A percentile compares a stretch with the other conserved stretches of the same genome.
These are phyloP conservation scores for Jaltomata sinuosa DNA, from an alignment of 257 asterid species.

Conservation along the genomic window DNA sequence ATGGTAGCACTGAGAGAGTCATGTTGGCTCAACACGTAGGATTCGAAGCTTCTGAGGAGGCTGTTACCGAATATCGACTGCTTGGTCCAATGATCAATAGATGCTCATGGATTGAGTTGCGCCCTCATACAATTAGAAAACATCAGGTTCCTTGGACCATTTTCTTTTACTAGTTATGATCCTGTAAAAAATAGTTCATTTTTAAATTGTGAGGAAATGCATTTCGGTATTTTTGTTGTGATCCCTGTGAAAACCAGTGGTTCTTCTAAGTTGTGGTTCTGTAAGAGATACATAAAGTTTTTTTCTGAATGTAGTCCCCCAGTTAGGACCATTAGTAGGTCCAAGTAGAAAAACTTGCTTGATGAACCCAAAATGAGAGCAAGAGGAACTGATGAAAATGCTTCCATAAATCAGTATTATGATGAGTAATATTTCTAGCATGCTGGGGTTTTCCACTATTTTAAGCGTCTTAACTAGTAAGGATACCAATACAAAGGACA, in stretches of 20 bases:
- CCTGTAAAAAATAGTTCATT: not conserved
- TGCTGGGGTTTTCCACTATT: not conserved
- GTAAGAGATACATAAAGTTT: not conserved
- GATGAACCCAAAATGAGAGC: not conserved
- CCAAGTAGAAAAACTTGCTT: not conserved
- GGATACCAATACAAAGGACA: not conserved
- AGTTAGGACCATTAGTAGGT: not conserved
- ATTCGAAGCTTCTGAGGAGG: slow-evolving; percentile 82
- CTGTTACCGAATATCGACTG: slow-evolving; percentile 73
- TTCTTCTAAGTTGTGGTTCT: not conserved
- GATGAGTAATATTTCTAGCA: not conserved
- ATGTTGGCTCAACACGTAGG: slow-evolving; percentile 64
- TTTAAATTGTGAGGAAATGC: not conserved
- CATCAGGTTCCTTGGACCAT: slow-evolving; percentile 57
- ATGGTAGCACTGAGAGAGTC: slow-evolving; percentile 78
- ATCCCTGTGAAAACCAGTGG: not conserved
- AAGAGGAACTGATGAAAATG: not conserved
- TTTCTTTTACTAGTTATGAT: not conserved
- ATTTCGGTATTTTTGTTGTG: not conserved
- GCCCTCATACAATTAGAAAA: slow-evolving; percentile 70
- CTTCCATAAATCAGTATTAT: not conserved
- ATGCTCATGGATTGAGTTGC: slow-evolving; percentile 88
- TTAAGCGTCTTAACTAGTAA: not conserved
- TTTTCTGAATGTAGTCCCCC: not conserved
- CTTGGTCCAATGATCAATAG: slow-evolving; percentile 92